phyloP scores from a whole-genome alignment of 2,329 filamentous ascomycete genomes.

The Verruconis gallopava region DNA sequence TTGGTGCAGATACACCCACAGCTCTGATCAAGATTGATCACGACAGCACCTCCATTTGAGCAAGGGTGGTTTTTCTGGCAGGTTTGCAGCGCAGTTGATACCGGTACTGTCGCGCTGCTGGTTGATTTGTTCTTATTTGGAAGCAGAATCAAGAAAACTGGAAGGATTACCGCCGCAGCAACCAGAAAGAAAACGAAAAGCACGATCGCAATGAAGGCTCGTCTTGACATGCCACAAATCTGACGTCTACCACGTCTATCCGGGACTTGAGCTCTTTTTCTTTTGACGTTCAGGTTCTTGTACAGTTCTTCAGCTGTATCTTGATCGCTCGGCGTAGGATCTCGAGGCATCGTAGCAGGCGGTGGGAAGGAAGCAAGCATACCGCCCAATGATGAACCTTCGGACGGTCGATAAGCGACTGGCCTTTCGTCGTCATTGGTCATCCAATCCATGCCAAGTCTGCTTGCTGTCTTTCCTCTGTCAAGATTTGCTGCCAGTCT shows the following conservation, averaged over 20 bases:
- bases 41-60: constrained; percentile 66
- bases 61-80: constrained; percentile 56
- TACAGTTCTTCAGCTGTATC: constrained; percentile 9
- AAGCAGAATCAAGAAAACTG: constrained; percentile 49
- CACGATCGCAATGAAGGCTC: constrained; percentile 56
- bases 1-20: constrained; percentile 86
- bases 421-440: constrained; percentile 20
- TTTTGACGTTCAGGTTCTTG: constrained; percentile 13
- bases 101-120: constrained; percentile 17
- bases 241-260: no score
- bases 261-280: not conserved
- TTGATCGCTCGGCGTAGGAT: not conserved
- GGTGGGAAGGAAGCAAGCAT: constrained; percentile 53
- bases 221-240: constrained; percentile 66
- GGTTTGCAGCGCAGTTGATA: constrained; percentile 23
- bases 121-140: constrained; percentile 32
- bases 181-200: constrained; percentile 59
- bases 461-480: constrained; percentile 56
- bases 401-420: constrained; percentile 16
- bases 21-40: constrained; percentile 46
- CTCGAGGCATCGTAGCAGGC: constrained; percentile 33
- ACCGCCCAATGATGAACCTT: constrained; percentile 42
- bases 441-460: constrained; percentile 38
- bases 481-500: constrained; percentile 79
- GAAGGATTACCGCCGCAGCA: constrained; percentile 70